These are phyloP conservation scores for Scedosporium dehoogii DNA, from an alignment of 2,329 filamentous ascomycete genomes.

Conservation along the genomic window DNA sequence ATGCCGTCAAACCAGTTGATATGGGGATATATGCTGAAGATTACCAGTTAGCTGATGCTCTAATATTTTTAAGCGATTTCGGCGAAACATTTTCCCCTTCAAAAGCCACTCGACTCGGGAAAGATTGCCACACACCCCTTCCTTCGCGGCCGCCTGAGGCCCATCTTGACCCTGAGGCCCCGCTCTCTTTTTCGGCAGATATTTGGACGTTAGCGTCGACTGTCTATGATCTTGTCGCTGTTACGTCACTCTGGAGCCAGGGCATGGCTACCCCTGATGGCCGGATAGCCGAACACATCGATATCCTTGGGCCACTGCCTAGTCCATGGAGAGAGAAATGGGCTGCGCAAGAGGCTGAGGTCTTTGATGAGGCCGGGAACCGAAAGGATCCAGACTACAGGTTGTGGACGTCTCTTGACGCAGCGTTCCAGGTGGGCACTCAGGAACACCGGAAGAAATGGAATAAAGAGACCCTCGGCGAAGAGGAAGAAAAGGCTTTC, in stretches of 20 bases:
- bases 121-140: slow-evolving; percentile 13
- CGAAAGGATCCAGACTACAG: background rate
- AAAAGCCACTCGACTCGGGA: slow-evolving; percentile 12
- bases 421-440: slow-evolving; percentile 17
- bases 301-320: slow-evolving; percentile 13
- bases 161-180: slow-evolving; percentile 3
- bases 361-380: background rate
- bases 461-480: slow-evolving; percentile 9
- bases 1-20: slow-evolving; percentile 12
- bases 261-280: slow-evolving; percentile 10
- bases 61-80: slow-evolving; percentile 22
- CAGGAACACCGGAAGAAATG: slow-evolving; percentile 13
- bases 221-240: slow-evolving; percentile 15
- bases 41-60: slow-evolving; percentile 17
- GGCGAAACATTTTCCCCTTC: slow-evolving; percentile 19
- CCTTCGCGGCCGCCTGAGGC: slow-evolving; percentile 9
- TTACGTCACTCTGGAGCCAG: slow-evolving; percentile 13
- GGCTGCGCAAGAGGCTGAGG: background rate
- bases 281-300: slow-evolving; percentile 14
- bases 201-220: slow-evolving; percentile 14
- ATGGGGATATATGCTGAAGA: slow-evolving; percentile 19
- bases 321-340: slow-evolving; percentile 8
- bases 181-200: slow-evolving; percentile 10
- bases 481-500: slow-evolving; percentile 14
- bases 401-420: slow-evolving; percentile 14